Conservation (phyloP, 2,329 filamentous ascomycete species). For the Biscogniauxia marginata region DNA sequence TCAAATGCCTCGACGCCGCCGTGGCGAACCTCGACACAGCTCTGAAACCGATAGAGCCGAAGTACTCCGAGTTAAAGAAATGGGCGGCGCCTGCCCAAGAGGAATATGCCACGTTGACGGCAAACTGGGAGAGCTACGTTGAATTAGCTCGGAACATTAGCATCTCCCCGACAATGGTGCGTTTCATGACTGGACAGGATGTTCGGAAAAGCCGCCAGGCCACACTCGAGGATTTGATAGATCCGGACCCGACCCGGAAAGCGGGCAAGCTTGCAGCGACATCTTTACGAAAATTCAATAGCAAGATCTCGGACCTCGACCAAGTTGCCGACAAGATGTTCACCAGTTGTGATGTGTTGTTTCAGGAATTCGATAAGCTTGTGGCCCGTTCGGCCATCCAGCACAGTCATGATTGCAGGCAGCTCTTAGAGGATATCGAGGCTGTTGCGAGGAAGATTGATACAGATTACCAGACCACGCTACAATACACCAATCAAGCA, state of each 20-base stretch:
- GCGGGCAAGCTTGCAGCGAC: conserved; percentile 65
- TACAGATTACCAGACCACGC: conserved; percentile 77
- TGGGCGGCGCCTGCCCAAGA: conserved; percentile 68
- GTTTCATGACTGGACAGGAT: conserved; percentile 59
- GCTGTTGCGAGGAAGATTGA: conserved; percentile 83
- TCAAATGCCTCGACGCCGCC: conserved; percentile 78
- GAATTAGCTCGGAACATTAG: conserved; percentile 62
- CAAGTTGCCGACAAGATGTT: conserved; percentile 60
- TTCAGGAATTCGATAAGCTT: conserved; percentile 61
- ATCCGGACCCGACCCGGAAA: conserved; percentile 68
- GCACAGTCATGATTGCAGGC: conserved; percentile 61
- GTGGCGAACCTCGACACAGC: conserved; percentile 80
- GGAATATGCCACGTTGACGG: conserved; percentile 64
- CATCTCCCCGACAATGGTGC: conserved; percentile 64
- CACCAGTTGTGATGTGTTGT: conserved; percentile 58
- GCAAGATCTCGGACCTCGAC: conserved; percentile 60
- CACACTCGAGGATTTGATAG: conserved; percentile 73
- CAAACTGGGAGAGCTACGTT: conserved; percentile 68
- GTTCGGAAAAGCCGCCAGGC: conserved; percentile 46
- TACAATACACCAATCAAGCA: conserved; percentile 65
- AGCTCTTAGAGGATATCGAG: conserved; percentile 80
- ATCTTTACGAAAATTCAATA: conserved; percentile 58
- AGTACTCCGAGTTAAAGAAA: conserved; percentile 66
- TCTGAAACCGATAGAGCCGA: conserved; percentile 68
- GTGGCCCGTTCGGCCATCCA: conserved; percentile 53